phyloP scores from a whole-genome alignment of 1,284 basidiomycete genomes.

The Leccinum pallidistipes region DNA sequence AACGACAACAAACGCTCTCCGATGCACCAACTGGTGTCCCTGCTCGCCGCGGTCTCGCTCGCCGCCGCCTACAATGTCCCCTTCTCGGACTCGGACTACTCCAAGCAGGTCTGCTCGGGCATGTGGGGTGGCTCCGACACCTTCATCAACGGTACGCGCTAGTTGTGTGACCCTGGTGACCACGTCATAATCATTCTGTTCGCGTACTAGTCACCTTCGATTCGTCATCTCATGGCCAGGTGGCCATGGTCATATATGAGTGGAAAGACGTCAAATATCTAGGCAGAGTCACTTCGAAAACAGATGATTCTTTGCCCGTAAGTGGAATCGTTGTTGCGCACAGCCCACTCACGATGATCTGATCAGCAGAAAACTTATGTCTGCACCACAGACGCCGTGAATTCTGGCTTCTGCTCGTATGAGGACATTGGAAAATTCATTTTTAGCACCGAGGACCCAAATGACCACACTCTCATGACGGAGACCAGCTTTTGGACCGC shows the following conservation, averaged over 20 bases:
- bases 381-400: conserved; percentile 78
- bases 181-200: conserved; percentile 1
- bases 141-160: conserved; percentile 77
- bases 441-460: conserved; percentile 52
- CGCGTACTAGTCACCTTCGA: conserved; percentile 77
- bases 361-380: conserved; percentile 84
- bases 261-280: conserved; percentile 87
- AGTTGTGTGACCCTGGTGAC: conserved; percentile 1
- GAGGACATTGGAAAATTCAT: conserved; percentile 85
- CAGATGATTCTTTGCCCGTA: conserved; percentile 67
- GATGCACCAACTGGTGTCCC: conserved; percentile 24
- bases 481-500: conserved; percentile 82
- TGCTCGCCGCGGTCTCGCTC: conserved; percentile 35
- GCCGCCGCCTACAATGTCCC: conserved; percentile 60
- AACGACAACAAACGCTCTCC: conserved; percentile 29
- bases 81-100: conserved; percentile 73
- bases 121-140: conserved; percentile 87
- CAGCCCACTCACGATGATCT: conserved; percentile 17
- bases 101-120: conserved; percentile 89
- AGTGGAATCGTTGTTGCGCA: conserved; percentile 23
- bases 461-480: conserved; percentile 56
- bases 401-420: conserved; percentile 66
- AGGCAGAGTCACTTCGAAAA: conserved; percentile 65
- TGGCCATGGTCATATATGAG: conserved; percentile 95
- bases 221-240: conserved; percentile 77